Evolutionary conservation across 2,329 filamentous ascomycete species (phyloP).

Genomic region (Fusarium veterinarium): DNA sequence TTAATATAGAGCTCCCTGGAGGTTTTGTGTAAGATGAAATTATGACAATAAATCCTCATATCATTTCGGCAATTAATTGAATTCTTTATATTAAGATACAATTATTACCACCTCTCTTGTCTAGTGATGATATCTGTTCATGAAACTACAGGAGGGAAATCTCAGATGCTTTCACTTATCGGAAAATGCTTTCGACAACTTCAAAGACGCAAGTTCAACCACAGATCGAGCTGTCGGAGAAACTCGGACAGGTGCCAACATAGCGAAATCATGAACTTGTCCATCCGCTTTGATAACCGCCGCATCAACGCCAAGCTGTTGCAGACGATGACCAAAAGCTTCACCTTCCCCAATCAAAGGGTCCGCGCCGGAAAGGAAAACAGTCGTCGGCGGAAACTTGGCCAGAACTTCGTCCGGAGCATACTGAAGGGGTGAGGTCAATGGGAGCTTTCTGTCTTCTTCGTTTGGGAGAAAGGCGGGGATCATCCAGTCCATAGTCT

Average conservation of each 20-base stretch:
- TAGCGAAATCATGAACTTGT: conserved; percentile 21
- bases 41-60: rapidly evolving
- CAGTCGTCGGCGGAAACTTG: conserved; percentile 14
- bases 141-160: rapidly evolving
- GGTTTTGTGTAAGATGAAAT: neutral
- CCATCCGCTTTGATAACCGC: conserved; percentile 21
- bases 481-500: conserved; percentile 36
- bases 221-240: conserved; percentile 21
- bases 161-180: neutral
- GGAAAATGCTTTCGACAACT: neutral
- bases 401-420: conserved; percentile 6
- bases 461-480: neutral
- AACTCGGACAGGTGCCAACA: conserved; percentile 3
- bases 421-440: conserved; percentile 18
- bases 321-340: conserved; percentile 18
- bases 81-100: no score
- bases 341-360: conserved; percentile 19
- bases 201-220: conserved; percentile 17
- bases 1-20: neutral
- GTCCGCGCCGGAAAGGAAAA: conserved; percentile 16
- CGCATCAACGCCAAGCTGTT: conserved; percentile 3
- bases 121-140: rapidly evolving
- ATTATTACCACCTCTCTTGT: rapidly evolving
- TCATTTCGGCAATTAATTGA: rapidly evolving
- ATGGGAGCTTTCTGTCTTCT: conserved; percentile 11